Evolutionary conservation across 495 filamentous ascomycete genomes (phyloP).

Genomic region (Neurospora cerealis): DNA sequence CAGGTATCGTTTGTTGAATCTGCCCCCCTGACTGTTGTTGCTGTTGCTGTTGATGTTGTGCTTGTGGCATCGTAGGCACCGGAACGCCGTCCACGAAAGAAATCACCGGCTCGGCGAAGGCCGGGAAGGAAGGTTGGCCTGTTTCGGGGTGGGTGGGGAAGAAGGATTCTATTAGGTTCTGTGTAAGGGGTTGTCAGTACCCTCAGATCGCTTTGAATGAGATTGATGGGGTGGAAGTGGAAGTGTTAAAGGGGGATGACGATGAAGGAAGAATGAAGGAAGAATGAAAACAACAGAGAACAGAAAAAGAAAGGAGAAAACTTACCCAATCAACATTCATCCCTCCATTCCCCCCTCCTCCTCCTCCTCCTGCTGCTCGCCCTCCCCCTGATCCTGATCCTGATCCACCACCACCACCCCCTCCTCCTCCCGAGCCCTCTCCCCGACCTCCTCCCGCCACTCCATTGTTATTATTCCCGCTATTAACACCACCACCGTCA

Average conservation of each 20-base stretch:
- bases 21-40: neutral
- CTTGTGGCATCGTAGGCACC: neutral
- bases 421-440: neutral
- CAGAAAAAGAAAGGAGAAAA: neutral
- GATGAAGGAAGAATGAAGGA: no score
- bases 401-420: neutral
- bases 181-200: neutral
- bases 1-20: no score
- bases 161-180: constrained; percentile 25
- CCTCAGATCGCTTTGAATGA: no score
- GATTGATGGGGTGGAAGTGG: no score
- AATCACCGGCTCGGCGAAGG: constrained; percentile 18
- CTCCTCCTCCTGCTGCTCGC: neutral
- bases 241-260: no score
- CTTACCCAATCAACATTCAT: neutral
- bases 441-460: neutral
- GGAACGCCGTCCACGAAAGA: neutral
- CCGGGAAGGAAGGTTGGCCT: constrained; percentile 24
- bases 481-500: neutral
- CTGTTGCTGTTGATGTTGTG: neutral
- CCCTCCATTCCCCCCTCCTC: neutral
- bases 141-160: constrained; percentile 29
- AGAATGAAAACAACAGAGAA: no score
- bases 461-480: neutral
- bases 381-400: neutral